A percentile compares a stretch with the other conserved stretches of the same genome.
Evolutionary conservation across 768 basidiomycete genomes (phyloP).

Genomic region (Candolleomyces efflorescens): DNA sequence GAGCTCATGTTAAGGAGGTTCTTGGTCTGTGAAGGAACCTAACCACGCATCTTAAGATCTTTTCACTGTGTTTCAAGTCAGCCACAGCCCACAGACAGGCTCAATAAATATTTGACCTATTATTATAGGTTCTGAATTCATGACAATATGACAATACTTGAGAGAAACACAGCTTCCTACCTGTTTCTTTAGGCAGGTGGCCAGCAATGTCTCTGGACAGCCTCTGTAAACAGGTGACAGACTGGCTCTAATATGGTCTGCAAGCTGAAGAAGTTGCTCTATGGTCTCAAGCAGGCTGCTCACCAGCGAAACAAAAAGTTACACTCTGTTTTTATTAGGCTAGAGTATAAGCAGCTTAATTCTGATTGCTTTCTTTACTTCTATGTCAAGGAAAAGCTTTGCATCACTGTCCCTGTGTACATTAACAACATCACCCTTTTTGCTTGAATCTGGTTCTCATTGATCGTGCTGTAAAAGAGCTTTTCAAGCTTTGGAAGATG

Average conservation of each 20-base stretch:
- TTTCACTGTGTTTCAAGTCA: not conserved
- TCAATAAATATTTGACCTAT: no score
- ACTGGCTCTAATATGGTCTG: slow-evolving; percentile 14
- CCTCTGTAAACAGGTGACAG: no score
- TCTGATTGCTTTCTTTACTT: slow-evolving; percentile 22
- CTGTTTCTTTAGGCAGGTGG: no score
- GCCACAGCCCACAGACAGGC: no score
- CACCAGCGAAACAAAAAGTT: slow-evolving; percentile 33
- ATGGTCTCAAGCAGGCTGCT: slow-evolving; percentile 40
- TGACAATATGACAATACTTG: no score
- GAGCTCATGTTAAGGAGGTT: not conserved
- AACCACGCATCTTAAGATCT: not conserved
- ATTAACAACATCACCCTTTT: slow-evolving; percentile 23
- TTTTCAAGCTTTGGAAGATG: no score
- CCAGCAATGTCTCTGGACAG: no score
- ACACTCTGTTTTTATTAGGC: slow-evolving; percentile 10
- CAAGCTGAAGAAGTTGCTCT: slow-evolving; percentile 28
- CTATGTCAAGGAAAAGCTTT: slow-evolving; percentile 12
- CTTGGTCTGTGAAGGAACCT: not conserved
- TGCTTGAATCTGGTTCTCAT: no score
- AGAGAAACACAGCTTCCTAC: no score
- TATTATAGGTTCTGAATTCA: no score
- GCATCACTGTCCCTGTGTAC: slow-evolving; percentile 22
- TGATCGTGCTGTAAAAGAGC: no score
- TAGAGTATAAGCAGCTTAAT: slow-evolving; percentile 20